A percentile compares a stretch with the other conserved stretches of the same genome.
Evolutionary conservation across 2,329 filamentous ascomycete genomes (phyloP).

Genomic region (Colletotrichum liriopes): DNA sequence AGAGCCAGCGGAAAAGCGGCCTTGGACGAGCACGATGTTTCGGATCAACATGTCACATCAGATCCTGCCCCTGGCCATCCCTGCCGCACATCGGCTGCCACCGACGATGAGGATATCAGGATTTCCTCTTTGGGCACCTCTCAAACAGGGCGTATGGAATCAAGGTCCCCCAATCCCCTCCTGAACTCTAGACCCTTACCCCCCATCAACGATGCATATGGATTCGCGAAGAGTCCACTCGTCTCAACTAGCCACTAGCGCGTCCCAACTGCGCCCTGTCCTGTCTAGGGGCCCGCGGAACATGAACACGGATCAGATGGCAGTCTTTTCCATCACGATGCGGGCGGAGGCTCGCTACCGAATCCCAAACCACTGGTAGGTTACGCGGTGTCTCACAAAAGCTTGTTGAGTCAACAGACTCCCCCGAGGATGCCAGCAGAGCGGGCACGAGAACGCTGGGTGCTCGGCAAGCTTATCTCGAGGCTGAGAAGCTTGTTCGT

Average conservation of each 20-base stretch:
- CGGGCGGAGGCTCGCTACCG: background rate
- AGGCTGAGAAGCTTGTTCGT: background rate
- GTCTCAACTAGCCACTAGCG: background rate
- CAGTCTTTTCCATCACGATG: background rate
- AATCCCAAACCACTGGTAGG: too few relatives aligned
- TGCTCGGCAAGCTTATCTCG: background rate
- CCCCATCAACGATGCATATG: background rate
- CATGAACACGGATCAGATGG: background rate
- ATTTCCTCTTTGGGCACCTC: background rate
- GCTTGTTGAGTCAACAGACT: background rate
- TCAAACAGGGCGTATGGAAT: background rate
- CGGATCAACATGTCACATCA: slow-evolving; percentile 2
- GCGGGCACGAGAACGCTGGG: background rate
- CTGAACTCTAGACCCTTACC: too few relatives aligned
- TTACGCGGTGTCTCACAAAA: too few relatives aligned
- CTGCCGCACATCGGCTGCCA: background rate
- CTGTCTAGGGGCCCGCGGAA: too few relatives aligned
- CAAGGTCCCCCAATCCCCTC: background rate
- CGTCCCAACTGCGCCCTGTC: background rate
- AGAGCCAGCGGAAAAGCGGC: background rate
- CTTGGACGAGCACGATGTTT: background rate
- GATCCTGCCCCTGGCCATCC: background rate
- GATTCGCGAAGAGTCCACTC: background rate
- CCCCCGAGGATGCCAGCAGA: background rate
- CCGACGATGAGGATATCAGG: slow-evolving; percentile 1